Evolutionary conservation across 1,284 basidiomycete genomes (phyloP).

Genomic region (Cryptococcus wingfieldii): DNA sequence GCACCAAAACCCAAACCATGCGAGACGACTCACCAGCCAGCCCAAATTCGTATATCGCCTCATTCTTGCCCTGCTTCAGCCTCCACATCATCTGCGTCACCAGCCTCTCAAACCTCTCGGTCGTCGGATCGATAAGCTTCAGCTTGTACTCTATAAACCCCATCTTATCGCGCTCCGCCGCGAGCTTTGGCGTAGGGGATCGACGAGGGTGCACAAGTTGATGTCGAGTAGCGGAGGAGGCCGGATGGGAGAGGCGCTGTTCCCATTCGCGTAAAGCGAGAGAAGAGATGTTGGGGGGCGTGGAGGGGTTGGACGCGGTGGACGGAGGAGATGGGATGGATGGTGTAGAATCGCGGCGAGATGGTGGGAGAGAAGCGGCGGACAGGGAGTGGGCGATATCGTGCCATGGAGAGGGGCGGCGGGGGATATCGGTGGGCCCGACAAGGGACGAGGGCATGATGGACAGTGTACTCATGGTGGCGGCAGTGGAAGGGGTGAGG

Average conservation of each 20-base stretch:
- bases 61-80: slow-evolving; percentile 81
- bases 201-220: slow-evolving; percentile 25
- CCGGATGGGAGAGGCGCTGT: slow-evolving; percentile 24
- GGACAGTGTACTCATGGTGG: neutral
- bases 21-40: slow-evolving; percentile 51
- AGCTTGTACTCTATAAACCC: slow-evolving; percentile 51
- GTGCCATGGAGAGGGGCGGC: slow-evolving; percentile 45
- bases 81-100: slow-evolving; percentile 95
- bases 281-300: slow-evolving; percentile 14
- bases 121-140: slow-evolving; percentile 45
- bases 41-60: slow-evolving; percentile 88
- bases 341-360: slow-evolving; percentile 10
- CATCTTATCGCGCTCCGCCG: slow-evolving; percentile 46
- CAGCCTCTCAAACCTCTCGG: slow-evolving; percentile 54
- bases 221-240: slow-evolving; percentile 28
- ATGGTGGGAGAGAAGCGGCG: slow-evolving; percentile 25
- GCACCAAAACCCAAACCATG: slow-evolving; percentile 18
- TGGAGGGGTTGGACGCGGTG: slow-evolving; percentile 1
- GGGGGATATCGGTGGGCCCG: slow-evolving; percentile 13
- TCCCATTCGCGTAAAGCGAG: slow-evolving; percentile 43
- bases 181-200: slow-evolving; percentile 25
- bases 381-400: slow-evolving; percentile 40
- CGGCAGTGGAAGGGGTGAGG: neutral
- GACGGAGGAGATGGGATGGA: neutral
- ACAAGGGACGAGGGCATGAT: neutral